These are phyloP conservation scores for Alternaria sp. DNA, from an alignment of 2,329 filamentous ascomycete species.

Conservation along the genomic window DNA sequence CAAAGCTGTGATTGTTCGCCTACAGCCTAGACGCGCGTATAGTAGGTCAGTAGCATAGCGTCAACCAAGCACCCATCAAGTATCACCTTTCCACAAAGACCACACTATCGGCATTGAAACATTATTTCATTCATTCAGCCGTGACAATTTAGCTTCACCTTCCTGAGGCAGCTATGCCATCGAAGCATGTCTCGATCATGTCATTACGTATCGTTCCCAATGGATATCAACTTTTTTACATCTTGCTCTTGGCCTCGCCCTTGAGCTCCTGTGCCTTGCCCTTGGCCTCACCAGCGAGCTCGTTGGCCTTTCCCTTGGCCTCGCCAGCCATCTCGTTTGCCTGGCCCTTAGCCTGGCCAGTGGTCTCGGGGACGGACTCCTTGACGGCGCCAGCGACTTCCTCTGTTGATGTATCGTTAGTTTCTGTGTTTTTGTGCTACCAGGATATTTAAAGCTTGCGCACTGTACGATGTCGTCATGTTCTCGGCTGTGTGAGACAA, in stretches of 20 bases:
- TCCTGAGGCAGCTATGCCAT: not conserved
- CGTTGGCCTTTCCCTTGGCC: slow-evolving; percentile 56
- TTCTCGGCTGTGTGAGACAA: slow-evolving; percentile 13
- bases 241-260: slow-evolving; percentile 59
- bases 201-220: slow-evolving; percentile 7
- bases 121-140: slow-evolving; percentile 10
- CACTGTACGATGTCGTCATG: slow-evolving; percentile 20
- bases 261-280: slow-evolving; percentile 54
- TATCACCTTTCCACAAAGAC: not conserved
- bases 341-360: slow-evolving; percentile 52
- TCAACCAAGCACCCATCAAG: not conserved
- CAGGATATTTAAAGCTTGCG: not conserved
- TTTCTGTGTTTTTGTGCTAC: not conserved
- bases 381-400: slow-evolving; percentile 57
- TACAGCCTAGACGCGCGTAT: too few relatives aligned
- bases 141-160: not conserved
- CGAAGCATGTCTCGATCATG: not conserved
- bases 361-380: slow-evolving; percentile 39
- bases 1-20: too few relatives aligned
- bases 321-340: slow-evolving; percentile 52
- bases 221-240: slow-evolving; percentile 28
- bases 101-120: not conserved
- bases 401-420: slow-evolving; percentile 53
- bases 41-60: not conserved
- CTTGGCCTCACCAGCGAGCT: slow-evolving; percentile 53